These are phyloP conservation scores for Lactifluus hygrophoroides DNA, from an alignment of 768 basidiomycete genomes.

Conservation along the genomic window DNA sequence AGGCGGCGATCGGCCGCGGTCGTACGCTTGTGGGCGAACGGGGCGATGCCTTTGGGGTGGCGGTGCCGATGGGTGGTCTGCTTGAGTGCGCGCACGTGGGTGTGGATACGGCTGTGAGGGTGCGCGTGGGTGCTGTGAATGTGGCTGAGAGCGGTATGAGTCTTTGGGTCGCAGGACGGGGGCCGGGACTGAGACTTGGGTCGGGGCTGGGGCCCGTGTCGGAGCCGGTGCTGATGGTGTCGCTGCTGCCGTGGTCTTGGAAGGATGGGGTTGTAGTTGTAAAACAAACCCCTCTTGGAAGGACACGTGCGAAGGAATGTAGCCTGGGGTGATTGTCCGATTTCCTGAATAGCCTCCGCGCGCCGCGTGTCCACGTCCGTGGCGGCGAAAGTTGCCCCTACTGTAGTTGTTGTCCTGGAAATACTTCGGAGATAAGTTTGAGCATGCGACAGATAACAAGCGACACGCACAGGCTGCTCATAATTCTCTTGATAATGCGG, in stretches of 20 bases:
- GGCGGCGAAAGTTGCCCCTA: neutral
- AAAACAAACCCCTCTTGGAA: neutral
- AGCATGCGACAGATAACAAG: neutral
- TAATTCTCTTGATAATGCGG: constrained; percentile 4
- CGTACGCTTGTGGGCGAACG: neutral
- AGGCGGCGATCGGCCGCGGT: neutral
- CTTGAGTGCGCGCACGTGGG: neutral
- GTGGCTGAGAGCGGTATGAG: constrained; percentile 1
- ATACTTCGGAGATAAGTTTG: neutral
- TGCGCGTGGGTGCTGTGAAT: neutral
- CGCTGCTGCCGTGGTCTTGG: neutral
- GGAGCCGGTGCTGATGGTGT: neutral
- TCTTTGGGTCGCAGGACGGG: neutral
- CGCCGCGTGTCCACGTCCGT: neutral
- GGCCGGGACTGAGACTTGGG: neutral
- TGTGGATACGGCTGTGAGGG: neutral
- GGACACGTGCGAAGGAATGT: neutral
- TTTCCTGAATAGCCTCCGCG: constrained; percentile 7
- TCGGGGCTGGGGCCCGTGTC: neutral
- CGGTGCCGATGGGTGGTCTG: no score
- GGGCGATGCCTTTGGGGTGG: neutral
- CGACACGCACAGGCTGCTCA: constrained; percentile 5
- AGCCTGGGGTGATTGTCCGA: neutral
- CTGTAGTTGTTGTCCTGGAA: neutral
- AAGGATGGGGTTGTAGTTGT: neutral